Evolutionary conservation across 2,329 filamentous ascomycete genomes (phyloP).

Genomic region (Fulvia fulva): DNA sequence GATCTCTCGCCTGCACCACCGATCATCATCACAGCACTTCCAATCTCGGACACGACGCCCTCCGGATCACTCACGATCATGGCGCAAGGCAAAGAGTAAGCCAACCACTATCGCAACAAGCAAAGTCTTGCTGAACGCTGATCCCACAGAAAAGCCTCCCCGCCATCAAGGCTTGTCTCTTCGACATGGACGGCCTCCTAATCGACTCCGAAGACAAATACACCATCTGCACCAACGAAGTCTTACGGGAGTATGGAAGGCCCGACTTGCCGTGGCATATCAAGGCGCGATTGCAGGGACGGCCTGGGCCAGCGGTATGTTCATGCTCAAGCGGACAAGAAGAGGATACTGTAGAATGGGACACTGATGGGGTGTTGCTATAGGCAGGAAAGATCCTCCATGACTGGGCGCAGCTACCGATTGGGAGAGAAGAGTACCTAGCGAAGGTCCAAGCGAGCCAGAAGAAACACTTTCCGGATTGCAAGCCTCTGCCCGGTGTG

Average conservation of each 20-base stretch:
- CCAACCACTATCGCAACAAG: background rate
- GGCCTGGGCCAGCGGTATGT: constrained; percentile 53
- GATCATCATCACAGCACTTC: background rate
- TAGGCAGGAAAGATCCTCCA: constrained; percentile 62
- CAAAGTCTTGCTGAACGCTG: constrained; percentile 15
- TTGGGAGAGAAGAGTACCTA: constrained; percentile 65
- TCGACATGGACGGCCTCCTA: constrained; percentile 97
- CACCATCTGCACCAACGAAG: constrained; percentile 74
- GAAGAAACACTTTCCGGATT: constrained; percentile 64
- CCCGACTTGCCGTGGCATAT: constrained; percentile 84
- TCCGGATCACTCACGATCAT: constrained; percentile 3
- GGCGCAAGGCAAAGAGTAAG: constrained; percentile 13
- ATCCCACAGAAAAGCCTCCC: constrained; percentile 49
- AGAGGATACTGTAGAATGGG: background rate
- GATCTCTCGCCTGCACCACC: no score
- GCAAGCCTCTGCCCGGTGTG: constrained; percentile 77
- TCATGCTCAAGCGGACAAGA: background rate
- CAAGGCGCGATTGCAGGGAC: constrained; percentile 80
- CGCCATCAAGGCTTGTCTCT: constrained; percentile 83
- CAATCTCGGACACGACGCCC: no score
- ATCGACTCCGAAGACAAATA: constrained; percentile 92
- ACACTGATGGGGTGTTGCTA: no score
- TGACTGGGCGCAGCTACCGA: constrained; percentile 81
- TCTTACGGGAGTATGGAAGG: constrained; percentile 71
- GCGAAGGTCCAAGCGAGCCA: constrained; percentile 61